Evolutionary conservation across 192 early-diverging fungal genomes (phyloP), one percentile per base, ranked within the genome.

Genomic region (Dispira parvispora): DNA sequence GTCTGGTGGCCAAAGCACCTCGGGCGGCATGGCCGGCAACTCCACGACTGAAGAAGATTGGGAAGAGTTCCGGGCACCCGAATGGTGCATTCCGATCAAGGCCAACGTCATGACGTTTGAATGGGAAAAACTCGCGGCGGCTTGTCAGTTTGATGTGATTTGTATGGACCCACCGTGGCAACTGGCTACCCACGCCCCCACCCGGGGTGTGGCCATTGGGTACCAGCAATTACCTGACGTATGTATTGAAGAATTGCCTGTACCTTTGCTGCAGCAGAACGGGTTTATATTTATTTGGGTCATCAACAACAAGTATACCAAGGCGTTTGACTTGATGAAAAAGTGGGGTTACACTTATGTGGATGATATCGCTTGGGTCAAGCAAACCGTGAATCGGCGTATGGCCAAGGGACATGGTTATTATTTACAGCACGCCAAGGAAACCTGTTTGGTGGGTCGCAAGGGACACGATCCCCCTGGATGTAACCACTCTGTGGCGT

Each of bases 231-330:
- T 97, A 6, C 92, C 91, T 10, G 94, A 97, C 73, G 80, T 86
- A n/a, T 86, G 84, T 61, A 94, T 97, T 64, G 91, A 93, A 62
- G 84, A 86, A 26, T 71, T 97, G 11, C 94, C 94, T 18, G 89
- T 97, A 52, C 80, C 79, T 9, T 79, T 86, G 67, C 82, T 97
- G 42, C 88, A 90, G 64, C 81, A 75, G 18, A 88, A 85, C 66
- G 94, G 94, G 21, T 94, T 94, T 65, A 82, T 94, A 8, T 97
- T 97, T 67, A 94, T 97, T 58, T 97, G 94, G 94, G 94, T 97
- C 46, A 94, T 97, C 68, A 97, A 97, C 77, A 92, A 91, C 81
- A 97, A 94, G 78, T 97, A 93, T 76, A 87, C 88, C 58, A 89
- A 86, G 68, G 91, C 91, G 0, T 93, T 96, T 71, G 91, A 89